A percentile compares a stretch with the other conserved stretches of the same genome.
Evolutionary conservation across 1,139 yeast genomes (phyloP).

Genomic region (Scheffersomyces segobiensis): DNA sequence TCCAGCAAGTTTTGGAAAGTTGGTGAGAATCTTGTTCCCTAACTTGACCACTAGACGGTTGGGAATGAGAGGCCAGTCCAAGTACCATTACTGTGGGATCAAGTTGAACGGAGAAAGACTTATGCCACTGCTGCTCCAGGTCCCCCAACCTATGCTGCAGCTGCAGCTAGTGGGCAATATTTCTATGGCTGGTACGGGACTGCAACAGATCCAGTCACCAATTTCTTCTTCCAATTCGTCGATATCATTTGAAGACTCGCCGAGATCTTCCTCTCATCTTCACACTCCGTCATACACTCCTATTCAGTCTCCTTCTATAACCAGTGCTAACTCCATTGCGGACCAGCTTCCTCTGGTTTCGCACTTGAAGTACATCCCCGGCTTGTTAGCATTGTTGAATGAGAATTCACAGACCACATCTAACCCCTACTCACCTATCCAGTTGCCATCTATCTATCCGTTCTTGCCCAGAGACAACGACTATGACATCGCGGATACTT

Average conservation of each 20-base stretch:
- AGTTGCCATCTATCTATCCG: conserved; percentile 54
- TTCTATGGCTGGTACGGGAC: conserved; percentile 7
- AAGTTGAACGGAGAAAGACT: conserved; percentile 55
- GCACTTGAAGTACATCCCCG: conserved; percentile 37
- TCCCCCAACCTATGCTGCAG: conserved; percentile 9
- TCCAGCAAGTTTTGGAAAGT: conserved; percentile 86
- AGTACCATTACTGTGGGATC: conserved; percentile 89
- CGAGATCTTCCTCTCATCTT: conserved; percentile 11
- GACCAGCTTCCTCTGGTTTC: conserved; percentile 20
- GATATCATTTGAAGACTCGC: conserved; percentile 15
- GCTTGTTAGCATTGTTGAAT: conserved; percentile 30
- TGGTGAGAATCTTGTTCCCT: conserved; percentile 75
- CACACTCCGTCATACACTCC: conserved; percentile 18
- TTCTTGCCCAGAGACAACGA: conserved; percentile 53
- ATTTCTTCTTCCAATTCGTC: conserved; percentile 21
- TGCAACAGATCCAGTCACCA: conserved; percentile 22
- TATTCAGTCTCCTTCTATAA: conserved; percentile 17
- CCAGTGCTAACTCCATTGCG: conserved; percentile 12
- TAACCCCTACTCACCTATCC: conserved; percentile 31
- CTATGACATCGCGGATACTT: conserved; percentile 59
- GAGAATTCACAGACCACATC: conserved; percentile 15
- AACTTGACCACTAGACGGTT: conserved; percentile 76
- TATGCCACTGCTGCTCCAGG: conserved; percentile 9
- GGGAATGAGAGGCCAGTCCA: conserved; percentile 87
- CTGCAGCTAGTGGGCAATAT: conserved; percentile 8